phyloP scores from a whole-genome alignment of 345 rosid genomes.

The Gossypioides kirkii region DNA sequence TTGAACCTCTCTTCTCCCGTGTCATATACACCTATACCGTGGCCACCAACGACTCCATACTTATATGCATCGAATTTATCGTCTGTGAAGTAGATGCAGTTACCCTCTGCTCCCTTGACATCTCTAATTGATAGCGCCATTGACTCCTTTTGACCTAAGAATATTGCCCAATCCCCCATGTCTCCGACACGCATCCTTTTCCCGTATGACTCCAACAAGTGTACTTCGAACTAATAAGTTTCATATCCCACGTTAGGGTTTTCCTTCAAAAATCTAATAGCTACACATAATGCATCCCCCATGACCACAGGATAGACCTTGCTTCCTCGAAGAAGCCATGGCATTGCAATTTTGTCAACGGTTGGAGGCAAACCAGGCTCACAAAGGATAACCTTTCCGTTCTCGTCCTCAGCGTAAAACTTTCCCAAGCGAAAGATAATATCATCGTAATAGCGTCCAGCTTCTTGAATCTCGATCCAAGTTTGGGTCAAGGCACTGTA shows the following conservation, averaged over 20 bases:
- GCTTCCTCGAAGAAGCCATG: background rate
- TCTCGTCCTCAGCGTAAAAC: background rate
- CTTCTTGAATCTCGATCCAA: background rate
- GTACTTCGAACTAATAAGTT: background rate
- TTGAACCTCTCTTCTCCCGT: background rate
- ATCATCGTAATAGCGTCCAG: background rate
- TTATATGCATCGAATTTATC: background rate
- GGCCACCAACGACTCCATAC: slow-evolving; percentile 4
- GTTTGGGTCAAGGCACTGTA: background rate
- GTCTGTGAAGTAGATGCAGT: slow-evolving; percentile 6
- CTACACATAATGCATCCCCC: background rate
- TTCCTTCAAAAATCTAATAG: background rate
- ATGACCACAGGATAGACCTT: background rate
- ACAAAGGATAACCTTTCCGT: background rate
- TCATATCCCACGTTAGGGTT: background rate
- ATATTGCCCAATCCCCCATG: background rate
- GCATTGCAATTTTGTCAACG: background rate
- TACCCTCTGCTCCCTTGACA: background rate
- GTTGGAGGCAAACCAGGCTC: background rate
- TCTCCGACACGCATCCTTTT: background rate
- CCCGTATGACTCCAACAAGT: background rate
- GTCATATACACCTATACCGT: background rate
- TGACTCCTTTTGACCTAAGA: slow-evolving; percentile 1
- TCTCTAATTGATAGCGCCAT: background rate
- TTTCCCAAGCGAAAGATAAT: background rate